Evolutionary conservation across 2,329 filamentous ascomycete species (phyloP), one percentile per base, ranked within the genome.

Genomic region (Neopestalotiopsis clavispora): DNA sequence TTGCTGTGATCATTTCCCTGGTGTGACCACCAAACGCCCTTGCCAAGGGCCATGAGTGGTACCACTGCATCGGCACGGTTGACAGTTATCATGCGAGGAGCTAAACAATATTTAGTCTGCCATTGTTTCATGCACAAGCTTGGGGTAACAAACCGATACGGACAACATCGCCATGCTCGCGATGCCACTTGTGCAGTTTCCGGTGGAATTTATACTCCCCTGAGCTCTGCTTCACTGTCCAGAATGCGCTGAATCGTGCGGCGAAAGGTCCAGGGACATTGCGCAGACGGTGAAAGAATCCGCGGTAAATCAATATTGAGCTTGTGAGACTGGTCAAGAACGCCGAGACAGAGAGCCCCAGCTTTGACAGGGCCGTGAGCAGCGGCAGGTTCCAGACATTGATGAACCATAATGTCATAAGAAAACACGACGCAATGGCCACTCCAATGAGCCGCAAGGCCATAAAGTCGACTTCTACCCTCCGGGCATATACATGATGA

Each of bases 401-500:
- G 2, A 66, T 42, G 9, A 32, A n/a, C 20, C 49, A 57, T 28
- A 34, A 30, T 7, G 45, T 58, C n/a, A 67, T 7, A 9, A 63
- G 9, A 10, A 65, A 2, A 38, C 58, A 34, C 13, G 42, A 66
- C 4, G 58, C 30, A 20, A 17, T 60, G 13, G n/a, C 40, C 14
- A 65, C 5, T 4, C n/a, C 28, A 2, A 67, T 6, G 3, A 69
- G 60, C 17, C 34, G n/a, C 20, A 40, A 30, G 5, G 67, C 13
- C n/a, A 64, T 40, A 40, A 67, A 69, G n/a, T 69, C 68, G 6
- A 69, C 49, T 34, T 69, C 68, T 7, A 69, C 68, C 4, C 65
- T 59, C 6, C 68, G 58, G n/a, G 68, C 65, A n/a, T 69, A 69
- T 38, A 64, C 58, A 52, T 69, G 68, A 45, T 69, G 68, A 38